Evolutionary conservation across 805 yeast species (phyloP).

Genomic region (Candida stauntonica): DNA sequence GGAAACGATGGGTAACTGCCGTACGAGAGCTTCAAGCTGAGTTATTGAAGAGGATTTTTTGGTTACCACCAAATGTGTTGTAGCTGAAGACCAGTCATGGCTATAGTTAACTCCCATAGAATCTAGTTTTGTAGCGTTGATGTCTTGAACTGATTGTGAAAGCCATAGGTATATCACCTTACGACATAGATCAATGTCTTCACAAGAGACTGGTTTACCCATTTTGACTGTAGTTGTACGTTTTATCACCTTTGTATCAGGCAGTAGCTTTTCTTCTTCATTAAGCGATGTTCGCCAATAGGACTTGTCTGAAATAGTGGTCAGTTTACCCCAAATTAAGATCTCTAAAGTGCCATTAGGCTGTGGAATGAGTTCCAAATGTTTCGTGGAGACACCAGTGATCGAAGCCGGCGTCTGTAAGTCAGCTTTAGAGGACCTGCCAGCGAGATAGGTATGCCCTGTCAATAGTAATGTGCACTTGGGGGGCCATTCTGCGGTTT

Average conservation of each 20-base stretch:
- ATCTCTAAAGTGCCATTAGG: neutral
- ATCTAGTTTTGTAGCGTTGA: no score
- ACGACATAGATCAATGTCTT: neutral
- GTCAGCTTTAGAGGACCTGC: neutral
- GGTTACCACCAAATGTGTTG: slow-evolving; percentile 4
- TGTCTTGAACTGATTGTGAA: no score
- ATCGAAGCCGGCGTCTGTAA: neutral
- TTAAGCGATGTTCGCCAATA: neutral
- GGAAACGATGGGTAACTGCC: slow-evolving; percentile 28
- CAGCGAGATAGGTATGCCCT: neutral
- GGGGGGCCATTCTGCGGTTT: neutral
- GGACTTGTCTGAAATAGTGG: neutral
- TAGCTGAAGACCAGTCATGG: slow-evolving; percentile 1
- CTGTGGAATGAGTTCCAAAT: neutral
- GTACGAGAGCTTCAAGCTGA: slow-evolving; percentile 29
- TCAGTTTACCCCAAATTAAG: neutral
- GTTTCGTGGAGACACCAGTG: neutral
- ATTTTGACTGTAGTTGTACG: neutral
- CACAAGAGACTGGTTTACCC: neutral
- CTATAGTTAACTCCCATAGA: slow-evolving; percentile 2
- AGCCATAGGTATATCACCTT: neutral
- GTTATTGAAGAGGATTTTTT: neutral
- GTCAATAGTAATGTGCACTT: neutral
- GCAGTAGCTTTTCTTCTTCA: neutral
- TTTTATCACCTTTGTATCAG: neutral